phyloP scores from a whole-genome alignment of 495 filamentous ascomycete genomes.

The Neurospora sp. region DNA sequence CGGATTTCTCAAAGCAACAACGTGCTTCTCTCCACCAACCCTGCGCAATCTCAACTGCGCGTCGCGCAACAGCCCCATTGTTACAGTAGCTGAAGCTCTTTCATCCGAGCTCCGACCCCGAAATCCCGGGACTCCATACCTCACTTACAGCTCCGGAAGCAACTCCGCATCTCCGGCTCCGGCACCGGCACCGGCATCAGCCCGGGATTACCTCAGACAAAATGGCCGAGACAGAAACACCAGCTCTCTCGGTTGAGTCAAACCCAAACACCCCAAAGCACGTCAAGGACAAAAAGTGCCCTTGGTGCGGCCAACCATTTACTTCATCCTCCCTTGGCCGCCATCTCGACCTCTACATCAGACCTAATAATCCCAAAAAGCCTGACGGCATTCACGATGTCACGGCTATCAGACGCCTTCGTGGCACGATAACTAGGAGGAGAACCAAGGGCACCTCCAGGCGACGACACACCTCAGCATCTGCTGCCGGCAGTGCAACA shows the following conservation, averaged over 20 bases:
- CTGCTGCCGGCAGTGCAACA: conserved; percentile 24
- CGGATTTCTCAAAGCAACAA: not conserved
- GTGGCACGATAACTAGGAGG: conserved; percentile 72
- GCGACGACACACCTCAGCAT: conserved; percentile 37
- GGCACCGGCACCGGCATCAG: not conserved
- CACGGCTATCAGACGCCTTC: conserved; percentile 70
- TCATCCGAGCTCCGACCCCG: not conserved
- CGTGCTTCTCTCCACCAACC: not conserved
- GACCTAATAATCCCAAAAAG: conserved; percentile 72
- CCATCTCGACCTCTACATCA: conserved; percentile 83
- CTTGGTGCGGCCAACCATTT: conserved; percentile 74
- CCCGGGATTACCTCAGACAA: not conserved
- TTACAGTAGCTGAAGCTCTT: not conserved
- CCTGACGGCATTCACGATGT: conserved; percentile 82
- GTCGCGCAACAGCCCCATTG: not conserved
- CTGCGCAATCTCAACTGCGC: not conserved
- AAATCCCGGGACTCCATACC: not conserved
- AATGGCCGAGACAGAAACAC: conserved; percentile 11
- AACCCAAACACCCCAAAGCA: conserved; percentile 19
- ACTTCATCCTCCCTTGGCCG: conserved; percentile 89
- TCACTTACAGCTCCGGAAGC: not conserved
- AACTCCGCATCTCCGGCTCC: not conserved
- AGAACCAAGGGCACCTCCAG: conserved; percentile 55
- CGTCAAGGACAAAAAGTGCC: conserved; percentile 71
- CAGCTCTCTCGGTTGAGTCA: not conserved